Conservation (phyloP, 768 basidiomycete species). For the Mrakia frigida region DNA sequence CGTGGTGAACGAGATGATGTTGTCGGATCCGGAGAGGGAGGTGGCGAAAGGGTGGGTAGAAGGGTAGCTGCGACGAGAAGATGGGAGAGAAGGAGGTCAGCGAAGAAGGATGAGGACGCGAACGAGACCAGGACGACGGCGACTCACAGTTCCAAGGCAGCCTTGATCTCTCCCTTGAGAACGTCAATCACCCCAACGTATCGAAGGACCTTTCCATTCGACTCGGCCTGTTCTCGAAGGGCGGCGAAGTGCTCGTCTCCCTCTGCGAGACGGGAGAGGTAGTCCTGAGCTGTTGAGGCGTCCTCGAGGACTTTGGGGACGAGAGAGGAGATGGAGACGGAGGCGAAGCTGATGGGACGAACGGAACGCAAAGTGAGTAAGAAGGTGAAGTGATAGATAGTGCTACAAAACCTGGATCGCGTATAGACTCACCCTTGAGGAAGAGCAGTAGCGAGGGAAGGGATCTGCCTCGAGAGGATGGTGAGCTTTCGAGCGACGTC, state of each 20-base stretch:
- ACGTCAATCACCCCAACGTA: constrained; percentile 95
- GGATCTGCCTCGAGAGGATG: constrained; percentile 73
- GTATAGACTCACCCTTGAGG: constrained; percentile 18
- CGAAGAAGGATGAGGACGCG: background rate
- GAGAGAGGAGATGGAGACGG: constrained; percentile 76
- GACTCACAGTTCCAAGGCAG: constrained; percentile 79
- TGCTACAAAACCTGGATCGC: too few species aligned
- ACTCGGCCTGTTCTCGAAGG: constrained; percentile 69
- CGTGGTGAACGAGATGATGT: constrained; percentile 96
- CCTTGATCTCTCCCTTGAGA: constrained; percentile 63
- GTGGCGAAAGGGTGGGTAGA: constrained; percentile 89
- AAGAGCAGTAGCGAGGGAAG: constrained; percentile 30
- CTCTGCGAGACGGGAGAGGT: constrained; percentile 69
- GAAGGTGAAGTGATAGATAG: background rate
- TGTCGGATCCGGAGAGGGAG: constrained; percentile 90
- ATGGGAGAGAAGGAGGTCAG: background rate
- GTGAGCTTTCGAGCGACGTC: constrained; percentile 97
- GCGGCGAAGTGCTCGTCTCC: constrained; percentile 74
- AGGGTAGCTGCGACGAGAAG: constrained; percentile 60
- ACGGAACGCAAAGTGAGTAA: too few species aligned
- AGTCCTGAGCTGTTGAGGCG: constrained; percentile 70
- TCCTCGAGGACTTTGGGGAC: constrained; percentile 70
- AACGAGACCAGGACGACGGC: background rate
- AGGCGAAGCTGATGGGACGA: constrained; percentile 54
- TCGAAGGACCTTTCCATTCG: constrained; percentile 76